Evolutionary conservation across 2,329 filamentous ascomycete genomes (phyloP).

Genomic region (Alternaria arborescens): DNA sequence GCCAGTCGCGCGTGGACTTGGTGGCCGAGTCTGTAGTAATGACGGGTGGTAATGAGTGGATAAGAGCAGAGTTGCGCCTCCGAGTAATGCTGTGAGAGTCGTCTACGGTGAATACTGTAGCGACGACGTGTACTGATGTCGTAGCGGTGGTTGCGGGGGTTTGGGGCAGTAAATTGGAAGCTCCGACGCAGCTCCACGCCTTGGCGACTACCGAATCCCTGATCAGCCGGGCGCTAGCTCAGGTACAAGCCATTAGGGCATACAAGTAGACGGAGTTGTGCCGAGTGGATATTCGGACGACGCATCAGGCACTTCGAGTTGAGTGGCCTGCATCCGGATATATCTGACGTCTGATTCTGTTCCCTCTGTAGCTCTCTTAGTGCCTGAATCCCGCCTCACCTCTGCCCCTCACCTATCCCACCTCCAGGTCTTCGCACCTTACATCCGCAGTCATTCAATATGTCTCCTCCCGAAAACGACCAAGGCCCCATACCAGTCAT

Average conservation of each 20-base stretch:
- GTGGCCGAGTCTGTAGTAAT: constrained; percentile 2
- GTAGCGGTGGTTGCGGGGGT: constrained; percentile 13
- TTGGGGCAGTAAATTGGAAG: constrained; percentile 22
- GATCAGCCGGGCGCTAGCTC: constrained; percentile 22
- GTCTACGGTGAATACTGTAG: background rate
- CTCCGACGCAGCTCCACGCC: constrained; percentile 20
- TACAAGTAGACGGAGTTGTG: background rate
- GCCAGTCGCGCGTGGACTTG: constrained; percentile 25
- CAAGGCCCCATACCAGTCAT: constrained; percentile 74
- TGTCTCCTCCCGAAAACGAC: constrained; percentile 21
- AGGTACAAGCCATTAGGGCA: constrained; percentile 17
- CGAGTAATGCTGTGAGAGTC: background rate
- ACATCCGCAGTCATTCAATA: constrained; percentile 9
- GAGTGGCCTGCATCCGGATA: background rate
- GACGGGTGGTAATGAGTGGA: constrained; percentile 1
- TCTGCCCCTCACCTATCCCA: constrained; percentile 12
- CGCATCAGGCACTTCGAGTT: background rate
- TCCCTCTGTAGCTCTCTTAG: background rate
- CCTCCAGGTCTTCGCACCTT: background rate
- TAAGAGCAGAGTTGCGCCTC: background rate
- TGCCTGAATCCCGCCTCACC: background rate
- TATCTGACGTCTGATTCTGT: background rate
- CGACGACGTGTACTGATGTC: constrained; percentile 1
- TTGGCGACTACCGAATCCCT: constrained; percentile 20
- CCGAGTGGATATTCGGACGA: background rate